These are phyloP conservation scores for Phanerochaete sordida DNA, from an alignment of 768 basidiomycete species.

Conservation along the genomic window DNA sequence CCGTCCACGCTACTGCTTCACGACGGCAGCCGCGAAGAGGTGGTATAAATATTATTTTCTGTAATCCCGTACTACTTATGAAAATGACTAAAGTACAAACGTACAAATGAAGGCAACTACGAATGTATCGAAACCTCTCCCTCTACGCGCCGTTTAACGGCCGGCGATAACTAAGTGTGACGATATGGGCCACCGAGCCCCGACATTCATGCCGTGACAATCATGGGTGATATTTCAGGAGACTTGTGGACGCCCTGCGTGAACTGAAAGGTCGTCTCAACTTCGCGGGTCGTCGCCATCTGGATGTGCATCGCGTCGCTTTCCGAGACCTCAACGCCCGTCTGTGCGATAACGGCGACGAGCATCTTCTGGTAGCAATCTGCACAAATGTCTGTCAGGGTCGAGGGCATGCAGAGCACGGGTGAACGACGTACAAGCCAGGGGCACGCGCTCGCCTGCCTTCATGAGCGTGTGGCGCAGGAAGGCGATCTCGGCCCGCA, in stretches of 20 bases:
- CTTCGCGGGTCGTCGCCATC: background rate
- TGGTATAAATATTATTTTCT: too few relatives aligned
- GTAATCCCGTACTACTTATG: too few relatives aligned
- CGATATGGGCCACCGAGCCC: too few relatives aligned
- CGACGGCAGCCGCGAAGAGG: too few relatives aligned
- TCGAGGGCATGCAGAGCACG: background rate
- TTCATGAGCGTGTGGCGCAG: slow-evolving; percentile 42
- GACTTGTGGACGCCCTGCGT: background rate
- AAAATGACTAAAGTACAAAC: too few relatives aligned
- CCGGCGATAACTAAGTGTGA: too few relatives aligned
- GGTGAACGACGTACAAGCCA: slow-evolving; percentile 42
- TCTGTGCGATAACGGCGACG: slow-evolving; percentile 31
- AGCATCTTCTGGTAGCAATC: slow-evolving; percentile 58
- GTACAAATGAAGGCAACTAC: too few relatives aligned
- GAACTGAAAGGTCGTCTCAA: background rate
- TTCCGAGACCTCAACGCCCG: slow-evolving; percentile 16
- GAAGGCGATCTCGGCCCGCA: slow-evolving; percentile 64
- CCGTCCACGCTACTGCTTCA: too few relatives aligned
- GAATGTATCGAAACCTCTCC: too few relatives aligned
- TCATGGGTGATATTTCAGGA: background rate
- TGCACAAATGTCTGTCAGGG: slow-evolving; percentile 5
- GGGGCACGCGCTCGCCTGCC: slow-evolving; percentile 65
- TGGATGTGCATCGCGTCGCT: background rate
- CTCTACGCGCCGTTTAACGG: too few relatives aligned
- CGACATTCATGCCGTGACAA: background rate